Base-by-base conservation (phyloP, 805 yeast genomes). In the Myxozyma vanderwaltii region DNA sequence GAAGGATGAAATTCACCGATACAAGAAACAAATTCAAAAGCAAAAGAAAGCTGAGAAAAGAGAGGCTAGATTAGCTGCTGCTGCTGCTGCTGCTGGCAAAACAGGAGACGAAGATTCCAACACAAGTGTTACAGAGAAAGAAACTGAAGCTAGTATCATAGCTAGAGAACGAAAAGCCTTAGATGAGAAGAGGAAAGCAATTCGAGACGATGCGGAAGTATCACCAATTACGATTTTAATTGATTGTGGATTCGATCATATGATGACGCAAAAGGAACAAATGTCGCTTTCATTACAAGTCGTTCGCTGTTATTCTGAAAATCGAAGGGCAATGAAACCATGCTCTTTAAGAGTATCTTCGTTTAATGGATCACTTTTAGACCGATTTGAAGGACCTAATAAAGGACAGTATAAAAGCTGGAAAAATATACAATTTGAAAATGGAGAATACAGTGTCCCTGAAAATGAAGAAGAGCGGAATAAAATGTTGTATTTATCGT, bases 181-280 rank as follows among this genome's bases (percentile, higher is more conserved):
- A 8, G 57, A 54, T 29, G 52, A 54, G 38, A 45, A 54, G 21
- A 36, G 44, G 15, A 26, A 51, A 47, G 38, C 56, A 15, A 51
- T 41, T 39, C 51, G 51, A 6, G 51, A 53, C 26, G 57, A 29
- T 19, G 46, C 39, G 1, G 45, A 27, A 19, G 15, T 26, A 41
- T 56, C 53, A 58, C 66, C 65, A 7, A 35, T 51, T 21, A 43
- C 41, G 13, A 77, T 91, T 27, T 75, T 91, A n/a, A 70, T 91
- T 63, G 99, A 92, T 73, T 92, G 99, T 74, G 88, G 81, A 15
- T 92, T 92, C 72, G 98, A 94, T 69, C 94, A 88, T 46, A 70
- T 88, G 68, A 94, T 94, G 99, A 82, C 80, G 38, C 88, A 85
- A 19, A 86, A 85, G 53, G 67, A 85, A 66, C 73, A 78, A 19